Evolutionary conservation across 2,329 filamentous ascomycete genomes (phyloP).

Genomic region (Penicillium oxalicum): DNA sequence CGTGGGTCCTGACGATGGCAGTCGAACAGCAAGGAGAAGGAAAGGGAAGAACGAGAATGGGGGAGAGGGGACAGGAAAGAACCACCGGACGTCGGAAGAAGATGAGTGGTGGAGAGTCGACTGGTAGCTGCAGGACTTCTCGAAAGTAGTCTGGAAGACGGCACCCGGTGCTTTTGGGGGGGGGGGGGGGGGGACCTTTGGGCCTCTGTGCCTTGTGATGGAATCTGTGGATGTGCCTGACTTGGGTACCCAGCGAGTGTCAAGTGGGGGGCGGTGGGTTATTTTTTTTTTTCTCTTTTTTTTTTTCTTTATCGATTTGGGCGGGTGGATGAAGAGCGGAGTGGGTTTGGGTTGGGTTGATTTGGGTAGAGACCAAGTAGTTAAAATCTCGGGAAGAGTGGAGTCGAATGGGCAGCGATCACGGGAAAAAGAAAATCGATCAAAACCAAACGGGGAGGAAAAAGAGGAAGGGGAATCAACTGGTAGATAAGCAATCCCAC

Average conservation of each 20-base stretch:
- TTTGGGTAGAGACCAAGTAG: background rate
- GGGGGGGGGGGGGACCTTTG: conserved; percentile 2
- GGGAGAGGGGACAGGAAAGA: conserved; percentile 1
- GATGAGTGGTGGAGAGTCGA: background rate
- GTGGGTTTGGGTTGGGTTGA: background rate
- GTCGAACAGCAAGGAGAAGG: conserved; percentile 3
- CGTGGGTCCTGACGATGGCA: conserved; percentile 10
- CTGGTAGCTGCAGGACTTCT: conserved; percentile 20
- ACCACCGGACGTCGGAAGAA: background rate
- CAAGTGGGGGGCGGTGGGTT: conserved; percentile 10
- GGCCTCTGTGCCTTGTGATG: conserved; percentile 14
- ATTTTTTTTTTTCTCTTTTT: too few species aligned
- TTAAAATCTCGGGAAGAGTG: background rate
- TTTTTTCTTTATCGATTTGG: too few species aligned
- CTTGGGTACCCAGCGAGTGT: conserved; percentile 10
- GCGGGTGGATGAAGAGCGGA: background rate
- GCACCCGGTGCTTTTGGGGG: too few species aligned
- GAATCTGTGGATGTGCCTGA: conserved; percentile 14
- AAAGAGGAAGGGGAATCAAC: background rate
- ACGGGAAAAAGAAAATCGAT: background rate
- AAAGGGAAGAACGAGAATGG: conserved; percentile 8
- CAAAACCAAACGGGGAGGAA: background rate
- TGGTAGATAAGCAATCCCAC: background rate
- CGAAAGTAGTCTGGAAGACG: background rate
- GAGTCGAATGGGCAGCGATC: conserved; percentile 10